Evolutionary conservation across 805 yeast genomes (phyloP), one percentile per base, ranked within the genome.

Genomic region (Cyberlindnera lachancei): DNA sequence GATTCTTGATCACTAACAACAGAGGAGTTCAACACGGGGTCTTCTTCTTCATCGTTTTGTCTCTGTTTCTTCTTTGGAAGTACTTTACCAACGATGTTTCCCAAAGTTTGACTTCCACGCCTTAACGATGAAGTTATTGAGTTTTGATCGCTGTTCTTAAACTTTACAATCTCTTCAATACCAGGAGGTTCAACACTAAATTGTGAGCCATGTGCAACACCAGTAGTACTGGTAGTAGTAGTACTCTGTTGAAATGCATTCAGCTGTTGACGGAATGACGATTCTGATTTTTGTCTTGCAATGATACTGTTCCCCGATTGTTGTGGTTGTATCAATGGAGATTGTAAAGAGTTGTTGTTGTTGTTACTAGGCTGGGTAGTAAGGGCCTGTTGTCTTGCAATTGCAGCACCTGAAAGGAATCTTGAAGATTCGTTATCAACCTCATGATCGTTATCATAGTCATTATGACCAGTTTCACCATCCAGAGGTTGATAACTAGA

Each of bases 21-120:
- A n/a, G n/a, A n/a, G n/a, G n/a, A n/a, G 1, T 32, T 23, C n/a
- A 58, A 47, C 2, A 45, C 55, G 22, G 49, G 43, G 24, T 55
- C 56, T 21, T 50, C 44, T 21, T 50, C 44, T 25, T 55, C 56
- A 32, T 48, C 56, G 22, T 45, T 49, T 6, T 38, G 45, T 12
- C 27, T 34, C 18, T 36, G 42, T 11, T 41, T 45, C 20, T 50
- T 52, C 15, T 44, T 54, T 13, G 41, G 42, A 18, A 53, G 47
- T 1, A 53, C 53, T 23, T 48, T 52, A 2, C 56, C 58, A 22
- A 63, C 50, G 5, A 63, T 41, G 1, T 61, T 53, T 3, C 62
- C 50, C 14, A 66, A 59, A 12, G 65, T 61, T 25, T 64, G 67
- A 34, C 67, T 61, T 6, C 69, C 65, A 36, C 66, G 51, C 48